Conservation (phyloP, 176 grass and related monocot species). For the Avena atlantica region DNA sequence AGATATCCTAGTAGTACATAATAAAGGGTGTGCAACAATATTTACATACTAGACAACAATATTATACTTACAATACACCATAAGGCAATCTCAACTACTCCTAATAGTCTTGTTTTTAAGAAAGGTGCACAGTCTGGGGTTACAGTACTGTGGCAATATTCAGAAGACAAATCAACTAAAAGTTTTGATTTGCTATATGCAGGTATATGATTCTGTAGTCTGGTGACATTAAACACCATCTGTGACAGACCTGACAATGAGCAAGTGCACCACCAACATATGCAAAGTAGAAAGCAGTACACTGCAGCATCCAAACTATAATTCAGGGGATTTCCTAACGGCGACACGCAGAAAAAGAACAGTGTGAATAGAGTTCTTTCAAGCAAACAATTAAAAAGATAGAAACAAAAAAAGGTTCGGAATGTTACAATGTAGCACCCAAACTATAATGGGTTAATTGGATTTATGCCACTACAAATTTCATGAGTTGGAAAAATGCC, state of each 20-base stretch:
- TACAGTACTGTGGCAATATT: background rate
- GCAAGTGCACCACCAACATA: background rate
- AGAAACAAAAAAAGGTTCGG: background rate
- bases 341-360: background rate
- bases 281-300: background rate
- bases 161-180: background rate
- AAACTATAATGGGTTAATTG: background rate
- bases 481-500: no score
- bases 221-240: background rate
- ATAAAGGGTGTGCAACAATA: background rate
- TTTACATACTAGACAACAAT: background rate
- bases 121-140: background rate
- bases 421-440: background rate
- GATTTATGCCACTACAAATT: no score
- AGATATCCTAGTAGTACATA: conserved; percentile 14
- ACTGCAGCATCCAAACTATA: background rate
- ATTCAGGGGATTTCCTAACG: background rate
- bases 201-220: background rate
- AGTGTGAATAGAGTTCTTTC: background rate
- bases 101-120: conserved; percentile 6
- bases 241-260: background rate
- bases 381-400: conserved; percentile 15
- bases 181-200: background rate
- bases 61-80: background rate
- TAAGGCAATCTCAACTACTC: conserved; percentile 24